Conservation (phyloP, 306 rosid species). For the Glycine latifolia region DNA sequence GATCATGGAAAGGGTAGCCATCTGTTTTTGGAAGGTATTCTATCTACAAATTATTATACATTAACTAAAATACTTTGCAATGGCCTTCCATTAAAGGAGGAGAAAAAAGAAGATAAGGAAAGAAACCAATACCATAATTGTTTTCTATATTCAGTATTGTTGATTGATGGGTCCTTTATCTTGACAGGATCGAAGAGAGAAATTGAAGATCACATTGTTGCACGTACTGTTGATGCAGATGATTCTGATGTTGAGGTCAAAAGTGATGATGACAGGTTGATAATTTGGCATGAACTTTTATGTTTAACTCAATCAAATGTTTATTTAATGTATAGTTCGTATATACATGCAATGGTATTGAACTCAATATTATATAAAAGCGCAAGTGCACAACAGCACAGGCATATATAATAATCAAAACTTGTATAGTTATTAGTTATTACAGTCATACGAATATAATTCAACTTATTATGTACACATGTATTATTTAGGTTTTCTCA, state of each 20-base stretch:
- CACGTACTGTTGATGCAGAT: constrained; percentile 89
- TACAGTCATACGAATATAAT: background rate
- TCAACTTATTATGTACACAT: background rate
- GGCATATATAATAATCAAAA: background rate
- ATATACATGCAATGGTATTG: constrained; percentile 10
- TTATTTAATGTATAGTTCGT: constrained; percentile 1
- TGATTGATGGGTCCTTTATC: constrained; percentile 33
- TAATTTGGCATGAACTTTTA: constrained; percentile 34
- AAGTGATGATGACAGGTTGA: constrained; percentile 89
- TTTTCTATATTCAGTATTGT: background rate
- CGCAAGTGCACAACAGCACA: background rate
- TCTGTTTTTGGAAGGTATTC: constrained; percentile 80
- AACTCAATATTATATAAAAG: background rate
- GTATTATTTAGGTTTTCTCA: constrained; percentile 1
- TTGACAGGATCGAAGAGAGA: constrained; percentile 76
- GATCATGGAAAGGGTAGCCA: constrained; percentile 82
- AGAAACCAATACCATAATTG: background rate
- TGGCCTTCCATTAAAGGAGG: background rate
- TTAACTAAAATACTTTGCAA: constrained; percentile 28
- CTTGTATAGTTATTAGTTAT: background rate
- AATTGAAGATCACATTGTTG: constrained; percentile 79
- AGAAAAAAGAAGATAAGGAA: background rate
- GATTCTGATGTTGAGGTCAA: constrained; percentile 93
- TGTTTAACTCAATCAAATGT: constrained; percentile 8
- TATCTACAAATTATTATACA: background rate